Percentiles rank a stretch among this genome's conserved stretches.
Evolutionary conservation across 2,329 filamentous ascomycete species (phyloP).

Genomic region (Aspergillus sp.): DNA sequence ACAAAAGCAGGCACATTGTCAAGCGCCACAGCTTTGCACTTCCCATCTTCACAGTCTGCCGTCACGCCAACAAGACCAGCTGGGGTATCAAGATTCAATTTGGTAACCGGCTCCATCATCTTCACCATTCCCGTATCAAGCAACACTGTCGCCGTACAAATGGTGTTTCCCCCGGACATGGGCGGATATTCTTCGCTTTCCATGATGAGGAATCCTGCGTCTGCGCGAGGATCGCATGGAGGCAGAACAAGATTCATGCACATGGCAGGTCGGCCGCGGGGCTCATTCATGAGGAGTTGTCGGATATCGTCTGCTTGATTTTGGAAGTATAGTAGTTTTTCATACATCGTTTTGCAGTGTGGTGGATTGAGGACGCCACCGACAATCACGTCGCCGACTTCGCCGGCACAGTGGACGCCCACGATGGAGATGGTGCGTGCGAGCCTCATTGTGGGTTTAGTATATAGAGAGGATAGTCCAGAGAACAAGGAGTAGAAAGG

Average conservation of each 20-base stretch:
- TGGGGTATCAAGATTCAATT: conserved; percentile 37
- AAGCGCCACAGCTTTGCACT: conserved; percentile 39
- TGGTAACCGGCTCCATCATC: conserved; percentile 40
- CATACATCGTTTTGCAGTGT: conserved; percentile 38
- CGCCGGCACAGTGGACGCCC: conserved; percentile 19
- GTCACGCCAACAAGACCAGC: conserved; percentile 37
- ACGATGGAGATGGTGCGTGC: conserved; percentile 8
- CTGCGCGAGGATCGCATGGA: conserved; percentile 38
- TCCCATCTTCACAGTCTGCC: conserved; percentile 37
- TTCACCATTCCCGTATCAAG: conserved; percentile 42
- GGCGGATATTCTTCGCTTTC: conserved; percentile 41
- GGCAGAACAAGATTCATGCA: conserved; percentile 36
- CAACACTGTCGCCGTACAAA: conserved; percentile 39
- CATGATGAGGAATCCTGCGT: conserved; percentile 42
- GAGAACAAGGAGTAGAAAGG: no score
- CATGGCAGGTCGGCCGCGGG: conserved; percentile 36
- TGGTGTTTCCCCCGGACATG: conserved; percentile 42
- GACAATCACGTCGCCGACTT: conserved; percentile 44
- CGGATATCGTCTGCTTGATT: conserved; percentile 34
- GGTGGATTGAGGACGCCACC: conserved; percentile 40
- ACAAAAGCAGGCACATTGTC: conserved; percentile 43
- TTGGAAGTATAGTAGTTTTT: conserved; percentile 41
- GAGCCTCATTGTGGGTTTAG: neutral
- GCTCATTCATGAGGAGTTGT: conserved; percentile 40
- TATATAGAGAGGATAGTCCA: neutral